These are phyloP conservation scores for Prunus mume DNA, from an alignment of 306 rosid species.

Conservation along the genomic window DNA sequence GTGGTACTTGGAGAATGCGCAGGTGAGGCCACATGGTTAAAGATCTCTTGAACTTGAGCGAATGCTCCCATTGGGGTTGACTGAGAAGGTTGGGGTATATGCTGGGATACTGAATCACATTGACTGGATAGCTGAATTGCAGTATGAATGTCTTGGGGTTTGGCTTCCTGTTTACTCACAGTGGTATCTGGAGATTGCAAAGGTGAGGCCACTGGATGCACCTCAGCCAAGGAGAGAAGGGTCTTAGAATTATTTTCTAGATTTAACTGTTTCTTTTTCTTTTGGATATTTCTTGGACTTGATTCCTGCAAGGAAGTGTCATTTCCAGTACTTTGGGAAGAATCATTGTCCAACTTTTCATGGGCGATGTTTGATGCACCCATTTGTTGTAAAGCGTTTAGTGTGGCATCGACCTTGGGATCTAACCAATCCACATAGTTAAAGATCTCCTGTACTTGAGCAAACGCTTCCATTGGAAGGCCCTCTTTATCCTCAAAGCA, in stretches of 20 bases:
- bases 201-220: conserved; percentile 30
- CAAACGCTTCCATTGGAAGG: conserved; percentile 90
- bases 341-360: conserved; percentile 44
- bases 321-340: conserved; percentile 29
- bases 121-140: neutral
- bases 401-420: conserved; percentile 63
- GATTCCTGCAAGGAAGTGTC: conserved; percentile 30
- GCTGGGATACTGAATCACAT: conserved; percentile 18
- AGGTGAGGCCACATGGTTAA: neutral
- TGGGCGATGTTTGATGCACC: conserved; percentile 42
- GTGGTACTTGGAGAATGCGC: neutral
- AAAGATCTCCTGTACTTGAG: conserved; percentile 89
- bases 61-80: conserved; percentile 14
- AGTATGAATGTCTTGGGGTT: conserved; percentile 1
- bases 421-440: conserved; percentile 87
- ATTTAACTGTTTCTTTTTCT: conserved; percentile 16
- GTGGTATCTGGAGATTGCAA: conserved; percentile 32
- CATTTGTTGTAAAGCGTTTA: conserved; percentile 66
- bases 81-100: conserved; percentile 29
- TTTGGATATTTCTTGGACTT: conserved; percentile 34
- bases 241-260: conserved; percentile 27
- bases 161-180: conserved; percentile 31
- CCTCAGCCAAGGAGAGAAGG: conserved; percentile 10
- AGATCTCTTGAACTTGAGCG: conserved; percentile 13
- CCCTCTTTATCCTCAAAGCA: conserved; percentile 88